Conservation (phyloP, 768 basidiomycete species). For the Tulasnella sp. region DNA sequence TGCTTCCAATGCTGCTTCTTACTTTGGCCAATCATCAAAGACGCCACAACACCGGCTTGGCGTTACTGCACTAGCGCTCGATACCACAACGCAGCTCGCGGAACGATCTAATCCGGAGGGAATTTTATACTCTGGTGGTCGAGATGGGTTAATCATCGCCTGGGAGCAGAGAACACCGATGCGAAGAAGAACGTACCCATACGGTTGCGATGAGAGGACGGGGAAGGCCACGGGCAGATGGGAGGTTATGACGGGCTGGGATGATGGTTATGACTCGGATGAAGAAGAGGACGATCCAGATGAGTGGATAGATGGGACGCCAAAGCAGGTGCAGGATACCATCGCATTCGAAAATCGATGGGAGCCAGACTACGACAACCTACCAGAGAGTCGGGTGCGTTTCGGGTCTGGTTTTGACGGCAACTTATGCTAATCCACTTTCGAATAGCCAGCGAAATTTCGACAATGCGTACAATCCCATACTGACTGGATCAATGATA, state of each 20-base stretch:
- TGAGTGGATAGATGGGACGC: slow-evolving; percentile 15
- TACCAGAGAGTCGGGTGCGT: not conserved
- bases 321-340: slow-evolving; percentile 18
- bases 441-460: slow-evolving; percentile 42
- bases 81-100: slow-evolving; percentile 67
- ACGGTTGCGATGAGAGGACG: slow-evolving; percentile 22
- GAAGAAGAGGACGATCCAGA: slow-evolving; percentile 45
- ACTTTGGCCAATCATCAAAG: not conserved
- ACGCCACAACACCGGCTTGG: slow-evolving; percentile 83
- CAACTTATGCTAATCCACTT: not conserved
- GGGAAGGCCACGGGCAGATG: slow-evolving; percentile 32
- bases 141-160: slow-evolving; percentile 78
- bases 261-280: slow-evolving; percentile 53
- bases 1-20: not conserved
- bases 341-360: slow-evolving; percentile 64
- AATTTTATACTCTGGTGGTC: slow-evolving; percentile 80
- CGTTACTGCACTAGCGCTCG: slow-evolving; percentile 77
- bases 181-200: slow-evolving; percentile 34
- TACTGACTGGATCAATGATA: slow-evolving; percentile 94
- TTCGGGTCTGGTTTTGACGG: not conserved
- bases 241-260: slow-evolving; percentile 82
- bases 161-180: slow-evolving; percentile 75
- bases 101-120: slow-evolving; percentile 63
- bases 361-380: slow-evolving; percentile 49
- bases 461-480: slow-evolving; percentile 84